Evolutionary conservation across 306 rosid species (phyloP).

Genomic region (Pyrus betulifolia): DNA sequence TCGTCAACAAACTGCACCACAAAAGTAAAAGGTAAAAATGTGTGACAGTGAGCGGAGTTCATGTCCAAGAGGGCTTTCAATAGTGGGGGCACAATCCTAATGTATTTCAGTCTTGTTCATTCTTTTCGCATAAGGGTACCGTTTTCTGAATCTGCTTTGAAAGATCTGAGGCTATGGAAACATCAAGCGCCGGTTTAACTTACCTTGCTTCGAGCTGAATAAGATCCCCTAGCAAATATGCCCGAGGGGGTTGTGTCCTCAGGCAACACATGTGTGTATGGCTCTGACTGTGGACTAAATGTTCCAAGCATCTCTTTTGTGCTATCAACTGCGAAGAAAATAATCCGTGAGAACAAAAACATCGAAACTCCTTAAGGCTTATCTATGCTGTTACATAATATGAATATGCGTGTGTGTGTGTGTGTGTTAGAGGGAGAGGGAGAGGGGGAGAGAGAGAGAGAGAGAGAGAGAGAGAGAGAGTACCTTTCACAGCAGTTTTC

Average conservation of each 20-base stretch:
- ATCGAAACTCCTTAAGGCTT: not conserved
- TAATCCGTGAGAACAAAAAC: conserved; percentile 1
- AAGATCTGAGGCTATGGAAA: not conserved
- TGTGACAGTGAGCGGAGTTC: not conserved
- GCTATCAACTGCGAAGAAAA: conserved; percentile 63
- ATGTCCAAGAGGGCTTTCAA: no score
- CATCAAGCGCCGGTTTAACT: not conserved
- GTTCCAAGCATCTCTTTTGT: conserved; percentile 89
- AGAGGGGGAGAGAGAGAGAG: no score
- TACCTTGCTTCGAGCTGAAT: conserved; percentile 86
- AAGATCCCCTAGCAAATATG: conserved; percentile 81
- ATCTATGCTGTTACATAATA: not conserved
- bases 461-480: not conserved
- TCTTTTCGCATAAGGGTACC: not conserved
- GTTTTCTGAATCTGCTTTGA: not conserved
- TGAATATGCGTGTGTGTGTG: not conserved
- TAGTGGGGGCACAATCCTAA: not conserved
- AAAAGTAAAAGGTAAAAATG: not conserved
- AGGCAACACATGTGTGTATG: conserved; percentile 73
- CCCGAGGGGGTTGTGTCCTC: conserved; percentile 97
- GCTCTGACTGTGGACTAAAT: conserved; percentile 75
- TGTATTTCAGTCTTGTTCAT: not conserved
- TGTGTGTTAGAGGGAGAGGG: not conserved
- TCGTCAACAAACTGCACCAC: conserved; percentile 66
- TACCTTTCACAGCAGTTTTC: conserved; percentile 86